These are phyloP conservation scores for Tetracladium setigerum DNA, from an alignment of 495 filamentous ascomycete species.

Conservation along the genomic window DNA sequence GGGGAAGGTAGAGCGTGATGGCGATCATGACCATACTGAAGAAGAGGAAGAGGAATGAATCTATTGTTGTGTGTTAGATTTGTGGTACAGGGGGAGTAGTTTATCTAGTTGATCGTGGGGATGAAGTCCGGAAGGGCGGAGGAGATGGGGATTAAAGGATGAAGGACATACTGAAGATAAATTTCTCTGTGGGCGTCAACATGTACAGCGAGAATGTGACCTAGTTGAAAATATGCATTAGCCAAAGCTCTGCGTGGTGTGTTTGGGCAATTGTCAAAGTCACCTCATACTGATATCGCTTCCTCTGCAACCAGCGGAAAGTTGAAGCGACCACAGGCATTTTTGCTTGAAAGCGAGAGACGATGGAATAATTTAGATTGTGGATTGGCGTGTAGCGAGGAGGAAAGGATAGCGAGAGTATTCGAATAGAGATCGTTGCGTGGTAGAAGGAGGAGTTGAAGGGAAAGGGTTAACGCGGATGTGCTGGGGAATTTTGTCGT, in stretches of 20 bases:
- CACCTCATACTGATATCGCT: slow-evolving; percentile 74
- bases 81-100: background rate
- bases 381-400: background rate
- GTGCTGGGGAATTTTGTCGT: no score
- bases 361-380: background rate
- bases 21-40: slow-evolving; percentile 78
- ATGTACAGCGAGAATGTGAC: slow-evolving; percentile 82
- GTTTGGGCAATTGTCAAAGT: background rate
- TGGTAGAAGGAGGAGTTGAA: background rate
- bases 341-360: no score
- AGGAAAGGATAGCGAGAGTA: background rate
- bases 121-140: background rate
- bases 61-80: slow-evolving; percentile 34
- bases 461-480: no score
- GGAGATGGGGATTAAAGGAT: background rate
- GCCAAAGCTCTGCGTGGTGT: background rate
- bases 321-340: slow-evolving; percentile 22
- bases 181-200: slow-evolving; percentile 75
- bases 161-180: slow-evolving; percentile 55
- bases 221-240: background rate
- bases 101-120: background rate
- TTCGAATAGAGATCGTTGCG: background rate
- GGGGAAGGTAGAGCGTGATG: slow-evolving; percentile 82
- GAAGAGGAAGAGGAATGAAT: slow-evolving; percentile 85
- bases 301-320: slow-evolving; percentile 49